Base-by-base conservation (phyloP, 495 filamentous ascomycete genomes). In the Talaromyces adpressus region DNA sequence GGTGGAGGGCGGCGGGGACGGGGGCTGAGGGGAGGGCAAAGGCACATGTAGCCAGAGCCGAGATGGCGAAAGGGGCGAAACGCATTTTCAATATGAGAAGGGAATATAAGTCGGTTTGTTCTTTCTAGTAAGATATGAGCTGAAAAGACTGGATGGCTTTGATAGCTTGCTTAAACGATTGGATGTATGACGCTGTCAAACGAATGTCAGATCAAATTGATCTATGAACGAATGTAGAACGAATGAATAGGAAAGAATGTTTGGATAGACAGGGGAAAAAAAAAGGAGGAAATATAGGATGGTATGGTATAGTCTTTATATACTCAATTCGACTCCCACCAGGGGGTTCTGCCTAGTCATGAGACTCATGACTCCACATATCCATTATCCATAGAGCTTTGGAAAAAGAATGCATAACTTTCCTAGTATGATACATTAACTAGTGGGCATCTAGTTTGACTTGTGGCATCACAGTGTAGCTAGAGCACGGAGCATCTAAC, bases 21-120 rank as follows among this genome's bases (percentile, higher is more conserved):
- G 23, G 14, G 6, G 20, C 25, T 11, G 27, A 64, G 45, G 64
- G 64, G 62, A 66, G 65, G 64, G 65, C 60, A 59, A 63, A 62
- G 61, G 61, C 66, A 63, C 66, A 64, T 61, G 62, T 66, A 39
- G 61, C 61, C 62, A 62, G 45, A 20, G 60, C 60, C 27, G 60
- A 25, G 47, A 62, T 27, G 23, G 41, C 41, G 60, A 62, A 22
- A 62, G 60, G 25, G 8, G 29, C 25, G 60, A 62, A 62, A 53
- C 60, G 60, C 60, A 62, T 62, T 6, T 14, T n/a, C 25, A 12
- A 36, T 22, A 6, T 36, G 57, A 27, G 29, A 27, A 30, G 20
- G 41, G 29, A 49, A 61, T n/a, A 47, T 22, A 27, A 41, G 34
- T 41, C 11, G 58, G 27, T 22, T 11, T 58, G 29, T 18, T 16